Conservation (phyloP, 176 grass and related monocot genomes). For the Puya raimondii region DNA sequence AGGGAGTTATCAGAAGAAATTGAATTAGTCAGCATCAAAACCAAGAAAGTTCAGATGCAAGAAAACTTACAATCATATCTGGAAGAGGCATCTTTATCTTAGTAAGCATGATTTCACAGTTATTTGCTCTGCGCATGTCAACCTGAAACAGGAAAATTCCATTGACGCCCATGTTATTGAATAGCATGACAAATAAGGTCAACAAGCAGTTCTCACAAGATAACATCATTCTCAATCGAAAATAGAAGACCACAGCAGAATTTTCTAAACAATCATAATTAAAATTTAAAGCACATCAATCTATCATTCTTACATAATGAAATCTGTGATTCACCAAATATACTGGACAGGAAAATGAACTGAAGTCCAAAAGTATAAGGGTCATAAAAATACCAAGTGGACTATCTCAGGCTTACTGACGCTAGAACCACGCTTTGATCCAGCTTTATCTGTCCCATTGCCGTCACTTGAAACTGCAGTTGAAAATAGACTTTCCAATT, state of each 20-base stretch:
- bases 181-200: neutral
- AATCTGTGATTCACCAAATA: neutral
- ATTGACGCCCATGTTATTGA: neutral
- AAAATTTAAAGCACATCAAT: too few species aligned
- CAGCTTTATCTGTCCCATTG: constrained; percentile 52
- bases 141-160: constrained; percentile 46
- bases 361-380: neutral
- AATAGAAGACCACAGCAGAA: too few species aligned
- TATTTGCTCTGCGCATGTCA: constrained; percentile 96
- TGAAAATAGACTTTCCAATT: constrained; percentile 76
- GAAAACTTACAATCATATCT: constrained; percentile 90
- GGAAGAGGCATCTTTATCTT: constrained; percentile 99
- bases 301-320: neutral
- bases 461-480: constrained; percentile 37
- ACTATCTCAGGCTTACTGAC: constrained; percentile 81
- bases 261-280: too few species aligned
- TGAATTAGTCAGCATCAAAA: neutral
- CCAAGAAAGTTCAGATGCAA: constrained; percentile 7
- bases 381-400: constrained; percentile 53
- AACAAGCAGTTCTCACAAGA: neutral
- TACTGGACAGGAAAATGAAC: neutral
- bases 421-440: constrained; percentile 53
- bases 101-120: constrained; percentile 99
- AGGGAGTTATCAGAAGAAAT: neutral
- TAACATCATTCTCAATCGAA: too few species aligned